Percentiles rank a stretch among this genome's conserved stretches.
phyloP scores from a whole-genome alignment of 768 basidiomycete genomes.

The Fomitopsis serialis region DNA sequence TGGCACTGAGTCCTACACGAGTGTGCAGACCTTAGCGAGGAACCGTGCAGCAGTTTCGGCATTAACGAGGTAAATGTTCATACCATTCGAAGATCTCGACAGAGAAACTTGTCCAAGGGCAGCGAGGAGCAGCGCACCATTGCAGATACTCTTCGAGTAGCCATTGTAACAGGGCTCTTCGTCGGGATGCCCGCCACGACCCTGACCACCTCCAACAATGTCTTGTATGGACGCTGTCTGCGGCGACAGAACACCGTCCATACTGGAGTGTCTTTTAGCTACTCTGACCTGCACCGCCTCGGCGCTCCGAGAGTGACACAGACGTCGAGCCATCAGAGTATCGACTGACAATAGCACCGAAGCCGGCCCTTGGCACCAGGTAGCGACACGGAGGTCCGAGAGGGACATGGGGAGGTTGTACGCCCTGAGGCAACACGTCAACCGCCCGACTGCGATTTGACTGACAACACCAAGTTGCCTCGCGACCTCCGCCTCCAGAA shows the following conservation, averaged over 20 bases:
- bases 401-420: conserved; percentile 88
- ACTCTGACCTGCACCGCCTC: no score
- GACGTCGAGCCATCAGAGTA: conserved; percentile 83
- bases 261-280: conserved; percentile 88
- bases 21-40: conserved; percentile 92
- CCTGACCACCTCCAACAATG: conserved; percentile 73
- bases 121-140: conserved; percentile 89
- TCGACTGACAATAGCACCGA: conserved; percentile 82
- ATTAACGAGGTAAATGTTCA: conserved; percentile 92
- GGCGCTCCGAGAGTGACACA: no score
- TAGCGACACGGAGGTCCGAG: conserved; percentile 68
- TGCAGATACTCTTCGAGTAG: conserved; percentile 94
- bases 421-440: conserved; percentile 81
- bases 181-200: conserved; percentile 66
- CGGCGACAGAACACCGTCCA: conserved; percentile 83
- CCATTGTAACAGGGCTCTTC: conserved; percentile 53
- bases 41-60: conserved; percentile 98
- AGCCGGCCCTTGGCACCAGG: conserved; percentile 63
- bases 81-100: conserved; percentile 68
- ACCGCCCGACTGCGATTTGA: conserved; percentile 90
- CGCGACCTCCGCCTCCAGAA: conserved; percentile 93
- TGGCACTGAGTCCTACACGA: conserved; percentile 49
- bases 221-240: conserved; percentile 73
- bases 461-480: conserved; percentile 81
- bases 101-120: conserved; percentile 84